Evolutionary conservation across 2,329 filamentous ascomycete genomes (phyloP).

Genomic region (Diaporthe citri): DNA sequence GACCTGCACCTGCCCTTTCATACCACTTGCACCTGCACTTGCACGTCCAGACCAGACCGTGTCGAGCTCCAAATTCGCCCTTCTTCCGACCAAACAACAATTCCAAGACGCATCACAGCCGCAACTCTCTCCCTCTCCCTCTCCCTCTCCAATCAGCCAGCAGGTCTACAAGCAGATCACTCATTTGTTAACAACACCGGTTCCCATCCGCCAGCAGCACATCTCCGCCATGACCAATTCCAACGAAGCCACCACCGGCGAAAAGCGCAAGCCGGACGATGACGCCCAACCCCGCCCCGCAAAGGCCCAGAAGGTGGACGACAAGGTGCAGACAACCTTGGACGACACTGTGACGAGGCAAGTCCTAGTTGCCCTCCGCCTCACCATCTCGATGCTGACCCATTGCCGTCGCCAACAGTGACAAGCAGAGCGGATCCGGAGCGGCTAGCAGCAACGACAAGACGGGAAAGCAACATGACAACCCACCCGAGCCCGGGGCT

Average conservation of each 20-base stretch:
- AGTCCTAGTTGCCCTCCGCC: background rate
- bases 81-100: background rate
- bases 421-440: conserved; percentile 40
- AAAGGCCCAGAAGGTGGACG: conserved; percentile 36
- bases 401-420: background rate
- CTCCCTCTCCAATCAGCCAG: background rate
- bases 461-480: conserved; percentile 44
- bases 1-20: background rate
- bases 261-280: conserved; percentile 37
- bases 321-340: conserved; percentile 36
- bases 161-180: background rate
- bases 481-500: background rate
- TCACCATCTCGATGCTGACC: background rate
- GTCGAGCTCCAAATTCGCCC: background rate
- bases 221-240: background rate
- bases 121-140: too few species aligned
- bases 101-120: background rate
- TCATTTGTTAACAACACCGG: too few species aligned
- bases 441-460: conserved; percentile 44
- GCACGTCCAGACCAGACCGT: background rate
- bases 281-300: background rate
- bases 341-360: conserved; percentile 29
- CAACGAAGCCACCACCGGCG: conserved; percentile 8
- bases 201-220: background rate
- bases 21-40: background rate